These are phyloP conservation scores for Emergomyces orientalis DNA, from an alignment of 2,329 filamentous ascomycete genomes.

Conservation along the genomic window DNA sequence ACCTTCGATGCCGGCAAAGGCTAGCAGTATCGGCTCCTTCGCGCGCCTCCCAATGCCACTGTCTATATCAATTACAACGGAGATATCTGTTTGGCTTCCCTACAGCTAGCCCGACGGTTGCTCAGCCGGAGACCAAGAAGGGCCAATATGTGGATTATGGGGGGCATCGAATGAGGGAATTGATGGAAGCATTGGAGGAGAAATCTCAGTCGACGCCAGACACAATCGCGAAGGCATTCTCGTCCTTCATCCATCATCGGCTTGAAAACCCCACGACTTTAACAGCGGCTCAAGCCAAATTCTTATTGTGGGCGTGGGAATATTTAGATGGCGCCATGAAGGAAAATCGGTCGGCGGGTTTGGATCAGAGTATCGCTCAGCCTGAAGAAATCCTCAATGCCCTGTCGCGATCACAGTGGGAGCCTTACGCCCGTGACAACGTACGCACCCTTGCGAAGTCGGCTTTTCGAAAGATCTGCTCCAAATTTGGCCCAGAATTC, in stretches of 20 bases:
- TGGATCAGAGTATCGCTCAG: background rate
- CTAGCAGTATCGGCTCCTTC: constrained; percentile 26
- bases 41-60: constrained; percentile 24
- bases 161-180: constrained; percentile 60
- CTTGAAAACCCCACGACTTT: constrained; percentile 41
- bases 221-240: constrained; percentile 58
- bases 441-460: constrained; percentile 34
- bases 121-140: constrained; percentile 31
- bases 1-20: constrained; percentile 29
- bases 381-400: constrained; percentile 34
- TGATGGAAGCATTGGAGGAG: constrained; percentile 54
- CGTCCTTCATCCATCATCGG: constrained; percentile 52
- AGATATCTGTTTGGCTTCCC: constrained; percentile 54
- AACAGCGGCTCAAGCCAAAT: constrained; percentile 58
- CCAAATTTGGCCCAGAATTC: background rate
- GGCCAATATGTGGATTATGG: constrained; percentile 35
- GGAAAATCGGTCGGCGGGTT: background rate
- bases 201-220: constrained; percentile 51
- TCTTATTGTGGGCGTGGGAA: constrained; percentile 50
- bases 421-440: constrained; percentile 29
- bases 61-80: constrained; percentile 30
- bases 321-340: constrained; percentile 42
- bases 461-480: constrained; percentile 27
- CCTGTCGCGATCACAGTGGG: constrained; percentile 28
- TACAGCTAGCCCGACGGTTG: constrained; percentile 29